These are phyloP conservation scores for Dendrobium officinale DNA, from an alignment of 106 monocot genomes.

Conservation along the genomic window DNA sequence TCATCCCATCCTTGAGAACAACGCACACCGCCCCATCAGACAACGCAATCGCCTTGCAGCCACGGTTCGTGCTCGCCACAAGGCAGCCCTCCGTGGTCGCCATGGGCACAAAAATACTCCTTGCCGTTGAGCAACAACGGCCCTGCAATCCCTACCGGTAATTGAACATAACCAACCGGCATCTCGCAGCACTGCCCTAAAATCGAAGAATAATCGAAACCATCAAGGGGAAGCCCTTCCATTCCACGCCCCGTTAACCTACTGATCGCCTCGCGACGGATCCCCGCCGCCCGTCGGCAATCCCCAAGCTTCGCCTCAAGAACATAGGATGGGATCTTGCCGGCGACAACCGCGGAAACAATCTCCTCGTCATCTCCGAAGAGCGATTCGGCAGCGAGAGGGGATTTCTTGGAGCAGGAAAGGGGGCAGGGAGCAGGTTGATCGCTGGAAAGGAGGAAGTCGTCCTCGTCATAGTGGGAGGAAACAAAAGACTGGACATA, in stretches of 20 bases:
- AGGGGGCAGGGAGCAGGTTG: conserved; percentile 1
- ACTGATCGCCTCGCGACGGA: conserved; percentile 64
- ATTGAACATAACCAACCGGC: conserved; percentile 59
- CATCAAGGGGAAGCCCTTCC: conserved; percentile 68
- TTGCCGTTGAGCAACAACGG: conserved; percentile 62
- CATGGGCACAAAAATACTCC: conserved; percentile 68
- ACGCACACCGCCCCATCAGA: conserved; percentile 72
- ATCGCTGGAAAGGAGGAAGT: conserved; percentile 9
- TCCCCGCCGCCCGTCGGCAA: conserved; percentile 50
- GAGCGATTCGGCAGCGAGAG: not conserved
- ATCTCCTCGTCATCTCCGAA: conserved; percentile 49
- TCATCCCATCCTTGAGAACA: conserved; percentile 67
- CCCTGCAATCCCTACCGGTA: conserved; percentile 76
- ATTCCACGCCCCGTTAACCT: conserved; percentile 48
- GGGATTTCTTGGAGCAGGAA: conserved; percentile 1
- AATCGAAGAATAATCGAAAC: conserved; percentile 67
- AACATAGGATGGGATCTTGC: conserved; percentile 47
- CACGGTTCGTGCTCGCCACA: conserved; percentile 81
- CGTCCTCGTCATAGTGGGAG: conserved; percentile 33
- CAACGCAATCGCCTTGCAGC: conserved; percentile 69
- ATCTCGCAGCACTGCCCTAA: conserved; percentile 91
- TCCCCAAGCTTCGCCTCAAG: conserved; percentile 59
- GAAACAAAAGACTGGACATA: conserved; percentile 45
- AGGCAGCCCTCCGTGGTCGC: conserved; percentile 93
- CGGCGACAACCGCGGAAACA: conserved; percentile 40